These are phyloP conservation scores for Fusarium sp. DNA, from an alignment of 2,329 filamentous ascomycete species.

Conservation along the genomic window DNA sequence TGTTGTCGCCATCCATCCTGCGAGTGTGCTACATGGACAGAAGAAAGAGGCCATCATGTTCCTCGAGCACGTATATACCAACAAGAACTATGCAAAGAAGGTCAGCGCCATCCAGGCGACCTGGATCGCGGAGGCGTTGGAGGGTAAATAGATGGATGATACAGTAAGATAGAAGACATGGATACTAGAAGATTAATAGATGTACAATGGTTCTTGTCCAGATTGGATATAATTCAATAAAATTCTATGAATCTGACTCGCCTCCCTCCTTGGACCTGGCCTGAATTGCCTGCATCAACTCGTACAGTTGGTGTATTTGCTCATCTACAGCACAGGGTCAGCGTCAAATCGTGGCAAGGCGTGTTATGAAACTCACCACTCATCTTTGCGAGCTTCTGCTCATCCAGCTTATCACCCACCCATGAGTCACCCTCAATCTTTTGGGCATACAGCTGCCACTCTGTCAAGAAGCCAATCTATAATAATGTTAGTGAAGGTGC, in stretches of 20 bases:
- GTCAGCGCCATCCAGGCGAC: slow-evolving; percentile 67
- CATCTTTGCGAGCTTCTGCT: slow-evolving; percentile 87
- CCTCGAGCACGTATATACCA: slow-evolving; percentile 70
- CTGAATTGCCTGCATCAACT: slow-evolving; percentile 84
- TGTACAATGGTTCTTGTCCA: slow-evolving; percentile 31
- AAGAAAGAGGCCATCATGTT: slow-evolving; percentile 74
- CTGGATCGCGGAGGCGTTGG: slow-evolving; percentile 64
- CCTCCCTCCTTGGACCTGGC: slow-evolving; percentile 46
- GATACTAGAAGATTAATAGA: slow-evolving; percentile 9
- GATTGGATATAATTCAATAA: slow-evolving; percentile 10
- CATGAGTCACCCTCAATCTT: slow-evolving; percentile 87
- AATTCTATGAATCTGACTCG: slow-evolving; percentile 41
- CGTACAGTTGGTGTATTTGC: slow-evolving; percentile 91
- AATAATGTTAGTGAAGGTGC: slow-evolving; percentile 15
- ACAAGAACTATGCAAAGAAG: slow-evolving; percentile 71
- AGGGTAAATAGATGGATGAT: slow-evolving; percentile 42
- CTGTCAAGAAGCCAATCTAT: slow-evolving; percentile 91
- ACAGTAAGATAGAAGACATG: slow-evolving; percentile 2
- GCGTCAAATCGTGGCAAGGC: neutral
- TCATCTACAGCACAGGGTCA: slow-evolving; percentile 67
- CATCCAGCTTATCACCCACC: slow-evolving; percentile 84
- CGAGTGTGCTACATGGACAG: slow-evolving; percentile 67
- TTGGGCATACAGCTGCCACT: slow-evolving; percentile 97
- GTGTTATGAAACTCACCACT: slow-evolving; percentile 69
- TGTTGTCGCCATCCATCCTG: slow-evolving; percentile 67